Conservation (phyloP, 345 rosid species). For the Eutrema heterophyllum region DNA sequence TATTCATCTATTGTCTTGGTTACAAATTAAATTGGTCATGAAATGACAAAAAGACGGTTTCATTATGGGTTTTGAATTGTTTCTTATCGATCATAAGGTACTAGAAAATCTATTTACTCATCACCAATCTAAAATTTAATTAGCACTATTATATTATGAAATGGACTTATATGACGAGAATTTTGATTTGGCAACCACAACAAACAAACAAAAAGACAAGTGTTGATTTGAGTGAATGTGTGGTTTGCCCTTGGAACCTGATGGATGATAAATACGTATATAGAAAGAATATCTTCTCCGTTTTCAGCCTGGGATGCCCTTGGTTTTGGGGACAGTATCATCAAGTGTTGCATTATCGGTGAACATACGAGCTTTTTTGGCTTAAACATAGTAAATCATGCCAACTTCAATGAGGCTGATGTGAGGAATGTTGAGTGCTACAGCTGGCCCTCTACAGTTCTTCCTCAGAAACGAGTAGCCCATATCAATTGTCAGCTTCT, state of each 20-base stretch:
- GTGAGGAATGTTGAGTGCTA: constrained; percentile 87
- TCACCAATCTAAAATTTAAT: too few species aligned
- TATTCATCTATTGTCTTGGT: too few species aligned
- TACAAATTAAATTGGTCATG: too few species aligned
- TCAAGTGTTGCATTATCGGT: not conserved
- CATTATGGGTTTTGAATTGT: too few species aligned
- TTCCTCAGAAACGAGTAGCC: constrained; percentile 89
- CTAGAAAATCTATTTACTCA: too few species aligned
- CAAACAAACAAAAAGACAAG: not conserved
- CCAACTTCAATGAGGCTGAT: constrained; percentile 95
- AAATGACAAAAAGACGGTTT: too few species aligned
- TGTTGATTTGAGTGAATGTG: constrained; percentile 56
- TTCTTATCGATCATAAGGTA: too few species aligned
- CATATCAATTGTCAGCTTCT: constrained; percentile 66
- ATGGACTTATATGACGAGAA: constrained; percentile 32
- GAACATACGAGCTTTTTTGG: not conserved
- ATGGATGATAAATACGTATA: too few species aligned
- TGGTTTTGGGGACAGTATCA: not conserved
- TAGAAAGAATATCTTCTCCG: too few species aligned
- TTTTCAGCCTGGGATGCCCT: too few species aligned
- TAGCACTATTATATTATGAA: too few species aligned
- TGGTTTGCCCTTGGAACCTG: constrained; percentile 36
- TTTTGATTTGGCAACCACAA: constrained; percentile 72
- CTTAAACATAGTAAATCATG: constrained; percentile 82
- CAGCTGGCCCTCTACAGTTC: constrained; percentile 94